Evolutionary conservation across 1,284 basidiomycete species (phyloP).

Genomic region (Stereum hirsutum): DNA sequence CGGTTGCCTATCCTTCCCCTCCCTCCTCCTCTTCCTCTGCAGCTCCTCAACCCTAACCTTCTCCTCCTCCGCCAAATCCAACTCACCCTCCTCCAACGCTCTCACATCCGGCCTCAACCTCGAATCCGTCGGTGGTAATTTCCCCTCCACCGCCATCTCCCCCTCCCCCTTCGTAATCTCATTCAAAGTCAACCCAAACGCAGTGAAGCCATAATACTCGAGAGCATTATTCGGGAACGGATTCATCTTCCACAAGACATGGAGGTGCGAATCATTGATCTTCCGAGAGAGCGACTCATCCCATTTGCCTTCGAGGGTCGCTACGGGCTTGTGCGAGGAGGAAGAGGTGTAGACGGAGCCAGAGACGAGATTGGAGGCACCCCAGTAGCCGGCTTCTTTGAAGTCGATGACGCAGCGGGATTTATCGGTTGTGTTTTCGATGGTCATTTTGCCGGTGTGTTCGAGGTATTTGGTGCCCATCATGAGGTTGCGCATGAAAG

Average conservation of each 20-base stretch:
- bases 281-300: slow-evolving; percentile 66
- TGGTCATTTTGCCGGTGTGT: slow-evolving; percentile 66
- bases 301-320: slow-evolving; percentile 77
- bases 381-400: slow-evolving; percentile 81
- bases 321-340: slow-evolving; percentile 39
- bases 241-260: slow-evolving; percentile 65
- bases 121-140: slow-evolving; percentile 80
- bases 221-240: slow-evolving; percentile 68
- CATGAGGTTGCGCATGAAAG: slow-evolving; percentile 85
- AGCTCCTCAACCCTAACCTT: slow-evolving; percentile 72
- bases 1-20: slow-evolving; percentile 45
- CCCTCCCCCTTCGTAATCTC: slow-evolving; percentile 71
- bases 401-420: slow-evolving; percentile 67
- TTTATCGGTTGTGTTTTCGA: slow-evolving; percentile 51
- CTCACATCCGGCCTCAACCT: slow-evolving; percentile 80
- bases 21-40: slow-evolving; percentile 58
- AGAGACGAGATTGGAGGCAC: slow-evolving; percentile 63
- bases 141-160: slow-evolving; percentile 53
- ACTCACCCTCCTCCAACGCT: slow-evolving; percentile 76
- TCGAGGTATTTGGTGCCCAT: slow-evolving; percentile 88
- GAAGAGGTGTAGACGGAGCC: slow-evolving; percentile 55
- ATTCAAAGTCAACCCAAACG: slow-evolving; percentile 74
- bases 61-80: slow-evolving; percentile 69
- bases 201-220: slow-evolving; percentile 78
- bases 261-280: slow-evolving; percentile 59